Evolutionary conservation across 176 grass and related monocot species (phyloP).

Genomic region (Neostapfia colusana): DNA sequence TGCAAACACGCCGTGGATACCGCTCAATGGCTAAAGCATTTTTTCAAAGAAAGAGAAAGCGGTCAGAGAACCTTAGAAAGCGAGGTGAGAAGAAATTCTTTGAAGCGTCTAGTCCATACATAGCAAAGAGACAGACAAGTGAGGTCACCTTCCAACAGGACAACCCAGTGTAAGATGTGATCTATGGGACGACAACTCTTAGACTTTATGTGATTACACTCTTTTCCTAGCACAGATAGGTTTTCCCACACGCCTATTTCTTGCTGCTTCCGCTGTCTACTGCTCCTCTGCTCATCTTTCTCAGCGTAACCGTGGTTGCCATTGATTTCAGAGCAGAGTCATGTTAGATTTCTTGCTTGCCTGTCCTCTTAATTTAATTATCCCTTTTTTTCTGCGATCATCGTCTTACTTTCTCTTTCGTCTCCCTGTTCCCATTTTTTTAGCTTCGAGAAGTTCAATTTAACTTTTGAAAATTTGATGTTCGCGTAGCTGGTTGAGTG

Average conservation of each 20-base stretch:
- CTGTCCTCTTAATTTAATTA: neutral
- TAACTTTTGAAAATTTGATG: neutral
- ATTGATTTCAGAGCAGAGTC: conserved; percentile 11
- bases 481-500: neutral
- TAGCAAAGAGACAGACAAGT: neutral
- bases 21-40: neutral
- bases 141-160: conserved; percentile 10
- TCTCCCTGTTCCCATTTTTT: neutral
- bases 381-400: neutral
- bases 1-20: neutral
- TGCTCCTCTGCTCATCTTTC: conserved; percentile 13
- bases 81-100: neutral
- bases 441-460: conserved; percentile 1
- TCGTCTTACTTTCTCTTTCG: neutral
- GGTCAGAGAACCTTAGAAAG: conserved; percentile 1
- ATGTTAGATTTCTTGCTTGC: conserved; percentile 37
- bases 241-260: neutral
- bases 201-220: neutral
- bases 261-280: conserved; percentile 5
- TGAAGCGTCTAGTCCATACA: conserved; percentile 24
- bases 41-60: neutral
- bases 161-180: neutral
- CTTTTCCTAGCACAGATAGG: neutral
- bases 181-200: neutral
- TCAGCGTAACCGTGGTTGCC: neutral